Evolutionary conservation across 2,329 filamentous ascomycete genomes (phyloP).

Genomic region (Arthrinium phaeospermum): DNA sequence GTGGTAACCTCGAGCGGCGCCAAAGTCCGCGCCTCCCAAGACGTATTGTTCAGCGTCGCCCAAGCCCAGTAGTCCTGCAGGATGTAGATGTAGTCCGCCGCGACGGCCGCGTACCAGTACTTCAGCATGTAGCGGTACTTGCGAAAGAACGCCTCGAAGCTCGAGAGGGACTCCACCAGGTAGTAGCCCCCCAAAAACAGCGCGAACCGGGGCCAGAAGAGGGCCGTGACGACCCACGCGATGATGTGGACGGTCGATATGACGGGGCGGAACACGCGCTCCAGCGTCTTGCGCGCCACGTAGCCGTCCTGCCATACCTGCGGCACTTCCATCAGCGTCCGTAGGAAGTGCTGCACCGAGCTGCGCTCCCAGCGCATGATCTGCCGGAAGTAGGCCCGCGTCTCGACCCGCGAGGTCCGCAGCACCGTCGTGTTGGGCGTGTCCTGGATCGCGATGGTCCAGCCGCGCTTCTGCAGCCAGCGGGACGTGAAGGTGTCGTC

Average conservation of each 20-base stretch:
- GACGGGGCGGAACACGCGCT: slow-evolving; percentile 19
- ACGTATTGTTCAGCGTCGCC: not conserved
- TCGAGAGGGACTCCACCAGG: slow-evolving; percentile 46
- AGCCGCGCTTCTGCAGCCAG: slow-evolving; percentile 22
- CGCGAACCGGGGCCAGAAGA: not conserved
- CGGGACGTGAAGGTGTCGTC: slow-evolving; percentile 26
- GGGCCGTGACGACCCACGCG: slow-evolving; percentile 15
- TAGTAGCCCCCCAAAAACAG: slow-evolving; percentile 54
- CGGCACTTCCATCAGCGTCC: slow-evolving; percentile 17
- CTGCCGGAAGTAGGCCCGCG: slow-evolving; percentile 20
- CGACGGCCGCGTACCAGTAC: slow-evolving; percentile 20
- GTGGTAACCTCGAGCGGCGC: not conserved
- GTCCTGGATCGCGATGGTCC: slow-evolving; percentile 22
- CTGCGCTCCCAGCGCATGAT: slow-evolving; percentile 24
- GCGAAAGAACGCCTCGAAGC: slow-evolving; percentile 51
- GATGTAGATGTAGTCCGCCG: slow-evolving; percentile 24
- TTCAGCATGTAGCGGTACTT: slow-evolving; percentile 40
- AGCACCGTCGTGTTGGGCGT: slow-evolving; percentile 17
- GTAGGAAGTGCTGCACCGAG: slow-evolving; percentile 13
- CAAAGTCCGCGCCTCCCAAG: not conserved
- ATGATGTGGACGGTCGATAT: slow-evolving; percentile 17
- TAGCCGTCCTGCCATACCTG: slow-evolving; percentile 19
- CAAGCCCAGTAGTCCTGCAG: slow-evolving; percentile 21
- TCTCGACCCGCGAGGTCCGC: slow-evolving; percentile 18
- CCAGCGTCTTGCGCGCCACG: slow-evolving; percentile 21